These are phyloP conservation scores for Phytophthora kernoviae DNA, from an alignment of 352 stramenopile species.

Conservation along the genomic window DNA sequence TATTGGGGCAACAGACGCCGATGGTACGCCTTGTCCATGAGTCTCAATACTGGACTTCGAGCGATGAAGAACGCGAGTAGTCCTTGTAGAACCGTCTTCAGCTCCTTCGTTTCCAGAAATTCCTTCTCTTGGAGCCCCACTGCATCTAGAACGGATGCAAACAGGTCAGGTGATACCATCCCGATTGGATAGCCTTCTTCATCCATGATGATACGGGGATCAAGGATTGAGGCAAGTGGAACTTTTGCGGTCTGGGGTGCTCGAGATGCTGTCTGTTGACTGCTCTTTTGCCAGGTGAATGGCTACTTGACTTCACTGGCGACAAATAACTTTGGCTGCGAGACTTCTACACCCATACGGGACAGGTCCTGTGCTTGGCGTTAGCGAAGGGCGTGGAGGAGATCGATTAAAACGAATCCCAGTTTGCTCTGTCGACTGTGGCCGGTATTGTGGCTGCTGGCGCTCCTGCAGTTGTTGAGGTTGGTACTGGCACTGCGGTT, in stretches of 20 bases:
- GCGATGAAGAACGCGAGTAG: slow-evolving; percentile 62
- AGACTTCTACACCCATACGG: slow-evolving; percentile 29
- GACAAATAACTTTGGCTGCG: slow-evolving; percentile 12
- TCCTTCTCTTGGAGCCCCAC: slow-evolving; percentile 46
- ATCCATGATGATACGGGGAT: slow-evolving; percentile 14
- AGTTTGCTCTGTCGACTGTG: slow-evolving; percentile 11
- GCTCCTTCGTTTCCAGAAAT: slow-evolving; percentile 47
- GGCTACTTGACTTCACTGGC: slow-evolving; percentile 8
- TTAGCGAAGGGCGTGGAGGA: slow-evolving; percentile 20
- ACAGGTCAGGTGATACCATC: slow-evolving; percentile 48
- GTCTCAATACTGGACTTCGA: slow-evolving; percentile 48
- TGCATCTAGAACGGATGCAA: slow-evolving; percentile 39
- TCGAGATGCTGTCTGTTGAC: neutral
- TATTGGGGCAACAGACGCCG: slow-evolving; percentile 56
- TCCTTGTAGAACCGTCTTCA: slow-evolving; percentile 55
- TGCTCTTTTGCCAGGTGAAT: slow-evolving; percentile 14
- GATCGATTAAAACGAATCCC: slow-evolving; percentile 32
- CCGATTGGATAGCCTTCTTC: neutral
- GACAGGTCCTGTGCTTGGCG: slow-evolving; percentile 1
- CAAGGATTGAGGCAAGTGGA: slow-evolving; percentile 28
- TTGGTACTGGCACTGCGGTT: slow-evolving; percentile 19
- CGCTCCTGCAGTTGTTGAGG: slow-evolving; percentile 17
- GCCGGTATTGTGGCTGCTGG: slow-evolving; percentile 10
- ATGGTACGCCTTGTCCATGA: slow-evolving; percentile 70
- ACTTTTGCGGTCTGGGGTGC: slow-evolving; percentile 30